Evolutionary conservation across 2,329 filamentous ascomycete species (phyloP), one percentile per base, ranked within the genome.

Genomic region (Talaromyces islandicus): DNA sequence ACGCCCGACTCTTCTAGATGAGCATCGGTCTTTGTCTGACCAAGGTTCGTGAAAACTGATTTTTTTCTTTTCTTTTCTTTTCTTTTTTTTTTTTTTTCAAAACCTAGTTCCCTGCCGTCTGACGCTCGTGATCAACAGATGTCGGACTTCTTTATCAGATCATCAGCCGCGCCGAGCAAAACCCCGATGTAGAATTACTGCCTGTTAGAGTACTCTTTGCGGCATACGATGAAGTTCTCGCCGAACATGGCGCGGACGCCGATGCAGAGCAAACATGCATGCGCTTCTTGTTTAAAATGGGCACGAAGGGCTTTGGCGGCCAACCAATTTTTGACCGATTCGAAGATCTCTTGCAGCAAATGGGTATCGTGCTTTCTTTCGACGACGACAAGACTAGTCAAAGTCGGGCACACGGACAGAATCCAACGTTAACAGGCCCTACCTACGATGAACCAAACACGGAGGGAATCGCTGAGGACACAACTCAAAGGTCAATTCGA

Each of bases 131-230:
- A n/a, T n/a, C 24, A 19, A 29, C 65, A 92, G 92, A 95, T 78
- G 89, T 96, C 72, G 83, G 84, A 63, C 82, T 91, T 63, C 81
- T 96, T 60, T 88, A 91, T 74, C 82, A 88, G 61, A 90, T 96
- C 68, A 87, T 95, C 68, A 79, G 81, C 62, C 81, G 83, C 66
- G 92, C 90, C 50, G 85, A 92, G 75, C 78, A 83, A 46, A 81
- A 89, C 30, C 80, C 85, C 1, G 83, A 87, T 60, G 81, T 82
- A 54, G 84, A 88, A 66, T 82, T 84, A 59, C 80, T 89, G 24
- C 87, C 90, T 3, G 91, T 88, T 60, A 86, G 87, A 69, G 90
- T 91, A 10, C 82, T 96, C 19, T 95, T 95, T 75, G 82, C 83
- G 57, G 90, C 91, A 30, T 95, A 95, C 71, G 88, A 94, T 69